phyloP scores from a whole-genome alignment of 129 eudicot species.

The Rutidosis leptorrhynchoides region DNA sequence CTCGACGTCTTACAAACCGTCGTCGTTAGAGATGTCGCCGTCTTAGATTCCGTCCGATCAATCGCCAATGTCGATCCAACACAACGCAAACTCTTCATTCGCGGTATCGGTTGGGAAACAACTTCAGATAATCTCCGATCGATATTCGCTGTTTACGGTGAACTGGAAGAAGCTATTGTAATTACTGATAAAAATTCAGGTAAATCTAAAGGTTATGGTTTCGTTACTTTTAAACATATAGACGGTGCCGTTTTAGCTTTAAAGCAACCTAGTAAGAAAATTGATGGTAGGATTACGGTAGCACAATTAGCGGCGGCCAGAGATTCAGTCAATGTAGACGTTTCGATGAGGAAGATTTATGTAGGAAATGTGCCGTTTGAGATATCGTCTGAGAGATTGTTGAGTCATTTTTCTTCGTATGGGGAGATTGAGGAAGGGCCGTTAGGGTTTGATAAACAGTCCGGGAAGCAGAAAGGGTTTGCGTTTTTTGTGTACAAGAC shows the following conservation, averaged over 20 bases:
- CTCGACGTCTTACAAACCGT: conserved; percentile 56
- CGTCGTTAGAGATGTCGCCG: conserved; percentile 55
- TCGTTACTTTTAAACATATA: conserved; percentile 72
- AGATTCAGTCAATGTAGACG: conserved; percentile 39
- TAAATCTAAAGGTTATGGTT: conserved; percentile 80
- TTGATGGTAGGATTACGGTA: conserved; percentile 81
- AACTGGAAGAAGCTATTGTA: conserved; percentile 72
- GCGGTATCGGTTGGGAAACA: conserved; percentile 83
- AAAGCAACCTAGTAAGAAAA: conserved; percentile 71
- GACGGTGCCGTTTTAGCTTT: conserved; percentile 75
- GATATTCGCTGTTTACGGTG: conserved; percentile 53
- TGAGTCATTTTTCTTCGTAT: conserved; percentile 49
- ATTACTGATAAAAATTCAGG: conserved; percentile 65
- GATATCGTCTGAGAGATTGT: conserved; percentile 52
- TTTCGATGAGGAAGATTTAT: conserved; percentile 68
- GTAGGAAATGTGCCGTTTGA: conserved; percentile 85
- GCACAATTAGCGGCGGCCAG: conserved; percentile 71
- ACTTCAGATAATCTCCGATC: conserved; percentile 55
- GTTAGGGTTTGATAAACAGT: conserved; percentile 86
- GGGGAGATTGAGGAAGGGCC: conserved; percentile 98
- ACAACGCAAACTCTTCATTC: conserved; percentile 71
- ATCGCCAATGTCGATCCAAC: conserved; percentile 61
- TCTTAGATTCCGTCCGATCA: conserved; percentile 56
- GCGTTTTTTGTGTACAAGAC: conserved; percentile 84
- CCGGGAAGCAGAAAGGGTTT: conserved; percentile 74